Base-by-base conservation (phyloP, 352 stramenopile species). In the Globisporangium apiculatum region DNA sequence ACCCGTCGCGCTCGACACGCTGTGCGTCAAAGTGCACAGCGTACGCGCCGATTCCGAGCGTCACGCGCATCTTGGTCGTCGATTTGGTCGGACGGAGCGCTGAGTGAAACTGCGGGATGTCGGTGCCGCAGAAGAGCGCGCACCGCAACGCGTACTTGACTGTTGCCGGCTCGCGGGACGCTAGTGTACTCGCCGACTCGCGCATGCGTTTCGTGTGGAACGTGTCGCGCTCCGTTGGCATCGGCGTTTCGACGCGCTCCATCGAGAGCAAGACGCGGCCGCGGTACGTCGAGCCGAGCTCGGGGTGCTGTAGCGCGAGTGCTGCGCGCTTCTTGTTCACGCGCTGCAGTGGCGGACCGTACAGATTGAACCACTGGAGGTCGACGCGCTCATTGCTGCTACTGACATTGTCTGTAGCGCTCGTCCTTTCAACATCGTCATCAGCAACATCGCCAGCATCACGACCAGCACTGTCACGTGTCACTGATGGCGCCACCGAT, bases 291-390 rank as follows among this genome's bases (percentile, higher is more conserved):
- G 86, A 95, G 0, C 76, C 86, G 38, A 78, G 72, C 5, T 93
- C 73, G 3, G 82, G 71, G 17, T 85, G 80, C 41, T 78, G 72
- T 9, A 85, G 73, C 24, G 94, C 72, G 17, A 77, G 59, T 4
- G 66, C 48, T 1, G 66, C 65, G 5, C 80, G 73, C 48, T 86
- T 88, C 35, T 71, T 69, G 57, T 89, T 88, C 17, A 71, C 62
- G 3, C 75, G 65, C 0, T 57, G 69, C 7, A 89, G 61, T 1
- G 83, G 89, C n/a, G 87, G 84, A 7, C 89, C 89, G 54, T 96
- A 97, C 4, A 97, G 54, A 59, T 91, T 91, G 47, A 84, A 86
- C 85, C 88, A 97, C 4, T 79, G 71, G 18, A 78, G 60, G 31
- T 76, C 62, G 0, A 81, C 68, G 7, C 59, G 46, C 11, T 68